Percentiles rank a stretch among this genome's conserved stretches.
These are phyloP conservation scores for Aquilaria sinensis DNA, from an alignment of 345 rosid species.

Conservation along the genomic window DNA sequence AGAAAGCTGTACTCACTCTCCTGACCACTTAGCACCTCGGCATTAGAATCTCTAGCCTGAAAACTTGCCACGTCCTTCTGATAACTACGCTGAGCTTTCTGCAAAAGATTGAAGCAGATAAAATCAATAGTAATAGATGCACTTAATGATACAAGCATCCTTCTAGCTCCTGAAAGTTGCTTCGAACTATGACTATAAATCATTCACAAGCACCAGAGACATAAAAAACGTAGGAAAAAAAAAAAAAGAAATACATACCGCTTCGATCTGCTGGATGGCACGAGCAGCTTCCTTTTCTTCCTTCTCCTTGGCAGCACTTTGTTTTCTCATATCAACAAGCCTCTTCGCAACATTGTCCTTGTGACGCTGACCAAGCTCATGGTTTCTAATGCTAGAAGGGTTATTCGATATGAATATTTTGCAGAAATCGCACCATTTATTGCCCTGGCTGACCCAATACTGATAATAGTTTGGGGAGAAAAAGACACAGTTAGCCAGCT, in stretches of 20 bases:
- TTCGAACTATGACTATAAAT: too few relatives aligned
- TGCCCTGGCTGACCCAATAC: slow-evolving; percentile 99
- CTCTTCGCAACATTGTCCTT: slow-evolving; percentile 63
- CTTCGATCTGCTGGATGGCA: slow-evolving; percentile 85
- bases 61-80: slow-evolving; percentile 75
- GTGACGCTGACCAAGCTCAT: slow-evolving; percentile 89
- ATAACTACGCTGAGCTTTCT: slow-evolving; percentile 95
- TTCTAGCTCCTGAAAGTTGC: too few relatives aligned
- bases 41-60: slow-evolving; percentile 50
- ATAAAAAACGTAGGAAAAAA: not conserved
- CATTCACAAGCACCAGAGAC: not conserved
- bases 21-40: slow-evolving; percentile 40
- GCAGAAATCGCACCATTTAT: slow-evolving; percentile 97
- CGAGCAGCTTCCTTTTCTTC: slow-evolving; percentile 63
- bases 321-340: slow-evolving; percentile 71
- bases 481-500: too few relatives aligned
- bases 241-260: slow-evolving; percentile 38
- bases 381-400: slow-evolving; percentile 82
- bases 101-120: slow-evolving; percentile 16
- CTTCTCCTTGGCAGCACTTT: slow-evolving; percentile 77
- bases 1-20: slow-evolving; percentile 36
- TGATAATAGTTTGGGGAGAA: slow-evolving; percentile 13
- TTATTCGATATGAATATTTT: slow-evolving; percentile 77
- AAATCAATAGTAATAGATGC: not conserved
- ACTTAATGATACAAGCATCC: too few relatives aligned